A percentile compares a stretch with the other conserved stretches of the same genome.
These are phyloP conservation scores for Diaporthe velutina DNA, from an alignment of 2,329 filamentous ascomycete genomes.

Conservation along the genomic window DNA sequence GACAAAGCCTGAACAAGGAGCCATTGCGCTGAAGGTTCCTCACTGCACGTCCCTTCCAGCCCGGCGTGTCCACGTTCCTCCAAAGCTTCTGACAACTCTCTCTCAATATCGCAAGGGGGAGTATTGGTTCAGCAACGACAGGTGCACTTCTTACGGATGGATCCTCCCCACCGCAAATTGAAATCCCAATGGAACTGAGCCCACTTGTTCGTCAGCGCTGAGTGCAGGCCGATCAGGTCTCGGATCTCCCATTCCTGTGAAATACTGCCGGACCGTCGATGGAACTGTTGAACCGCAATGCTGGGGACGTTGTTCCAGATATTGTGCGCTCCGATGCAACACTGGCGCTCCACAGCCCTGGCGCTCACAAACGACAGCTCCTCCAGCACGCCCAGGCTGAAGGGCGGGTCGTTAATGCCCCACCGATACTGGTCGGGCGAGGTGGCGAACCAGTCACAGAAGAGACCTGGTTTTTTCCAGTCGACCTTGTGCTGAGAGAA, in stretches of 20 bases:
- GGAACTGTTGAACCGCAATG: neutral
- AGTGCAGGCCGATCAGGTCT: neutral
- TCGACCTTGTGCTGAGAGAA: neutral
- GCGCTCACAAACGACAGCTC: neutral
- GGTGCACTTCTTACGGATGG: neutral
- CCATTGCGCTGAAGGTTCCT: neutral
- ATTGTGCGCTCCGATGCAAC: neutral
- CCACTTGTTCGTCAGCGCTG: neutral
- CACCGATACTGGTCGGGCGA: neutral
- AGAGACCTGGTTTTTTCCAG: neutral
- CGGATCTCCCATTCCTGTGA: neutral
- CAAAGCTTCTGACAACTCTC: neutral
- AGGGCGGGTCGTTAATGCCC: no score
- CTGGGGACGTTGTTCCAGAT: neutral
- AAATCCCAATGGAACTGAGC: neutral
- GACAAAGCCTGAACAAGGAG: neutral
- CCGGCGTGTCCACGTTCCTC: neutral
- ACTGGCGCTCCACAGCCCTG: neutral
- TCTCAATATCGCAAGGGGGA: neutral
- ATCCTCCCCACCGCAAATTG: neutral
- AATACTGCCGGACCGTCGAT: neutral
- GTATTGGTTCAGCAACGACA: neutral
- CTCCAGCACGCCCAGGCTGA: neutral
- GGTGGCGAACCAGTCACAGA: neutral
- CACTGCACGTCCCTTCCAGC: neutral